These are phyloP conservation scores for Amylocarpus encephaloides DNA, from an alignment of 2,329 filamentous ascomycete species.

Conservation along the genomic window DNA sequence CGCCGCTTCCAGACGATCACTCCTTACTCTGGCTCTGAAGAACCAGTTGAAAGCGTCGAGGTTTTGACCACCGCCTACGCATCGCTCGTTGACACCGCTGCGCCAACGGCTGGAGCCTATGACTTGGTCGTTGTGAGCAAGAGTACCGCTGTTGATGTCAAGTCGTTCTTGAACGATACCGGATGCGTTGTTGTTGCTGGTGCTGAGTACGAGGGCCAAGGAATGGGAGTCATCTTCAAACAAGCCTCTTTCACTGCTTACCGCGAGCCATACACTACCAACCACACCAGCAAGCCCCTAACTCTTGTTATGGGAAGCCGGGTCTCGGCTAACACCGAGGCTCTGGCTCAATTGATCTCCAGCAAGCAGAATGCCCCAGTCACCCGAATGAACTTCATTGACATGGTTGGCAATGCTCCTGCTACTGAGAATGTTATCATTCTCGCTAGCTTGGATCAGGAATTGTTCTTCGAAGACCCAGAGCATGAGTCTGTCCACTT, in stretches of 20 bases:
- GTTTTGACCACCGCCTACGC: background rate
- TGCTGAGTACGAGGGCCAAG: constrained; percentile 1
- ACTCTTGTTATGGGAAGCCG: background rate
- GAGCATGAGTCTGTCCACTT: constrained; percentile 2
- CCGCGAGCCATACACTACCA: background rate
- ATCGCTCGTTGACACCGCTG: background rate
- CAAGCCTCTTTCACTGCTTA: background rate
- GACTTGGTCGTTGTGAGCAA: constrained; percentile 2
- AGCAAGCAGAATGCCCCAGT: constrained; percentile 1
- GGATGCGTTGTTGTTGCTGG: background rate
- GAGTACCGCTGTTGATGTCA: background rate
- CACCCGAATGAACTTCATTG: background rate
- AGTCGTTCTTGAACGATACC: background rate
- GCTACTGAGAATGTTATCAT: constrained; percentile 2
- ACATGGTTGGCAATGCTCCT: background rate
- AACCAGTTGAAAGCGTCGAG: background rate
- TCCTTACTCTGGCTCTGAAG: background rate
- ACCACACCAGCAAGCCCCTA: background rate
- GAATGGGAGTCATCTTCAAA: background rate
- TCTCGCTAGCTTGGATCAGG: constrained; percentile 2
- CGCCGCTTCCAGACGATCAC: background rate
- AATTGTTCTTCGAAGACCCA: constrained; percentile 2
- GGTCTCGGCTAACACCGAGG: background rate
- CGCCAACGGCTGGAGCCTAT: background rate
- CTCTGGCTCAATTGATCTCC: background rate